A percentile compares a stretch with the other conserved stretches of the same genome.
phyloP scores from a whole-genome alignment of 441 rosid species.

The Macaranga tanarius region DNA sequence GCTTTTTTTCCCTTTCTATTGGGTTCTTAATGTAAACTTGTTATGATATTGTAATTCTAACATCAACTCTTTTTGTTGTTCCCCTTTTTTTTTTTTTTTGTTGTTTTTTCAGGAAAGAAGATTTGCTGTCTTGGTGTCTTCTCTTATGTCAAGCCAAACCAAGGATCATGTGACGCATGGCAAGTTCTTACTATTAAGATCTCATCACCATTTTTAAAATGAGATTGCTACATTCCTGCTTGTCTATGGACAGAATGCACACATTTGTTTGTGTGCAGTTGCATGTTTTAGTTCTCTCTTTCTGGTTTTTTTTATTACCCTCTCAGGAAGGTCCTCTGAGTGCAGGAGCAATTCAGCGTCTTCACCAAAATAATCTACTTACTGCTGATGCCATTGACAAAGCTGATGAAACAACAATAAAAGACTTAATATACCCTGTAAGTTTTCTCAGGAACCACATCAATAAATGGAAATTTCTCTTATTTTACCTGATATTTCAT shows the following conservation, averaged over 20 bases:
- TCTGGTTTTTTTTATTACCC: background rate
- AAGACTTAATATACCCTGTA: conserved; percentile 86
- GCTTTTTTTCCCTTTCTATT: conserved; percentile 1
- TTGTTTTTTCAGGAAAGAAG: conserved; percentile 79
- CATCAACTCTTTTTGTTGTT: conserved; percentile 7
- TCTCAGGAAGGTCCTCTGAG: conserved; percentile 11
- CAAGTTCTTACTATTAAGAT: conserved; percentile 25
- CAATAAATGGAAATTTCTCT: conserved; percentile 16
- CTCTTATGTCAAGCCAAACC: conserved; percentile 95
- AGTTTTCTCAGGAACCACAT: conserved; percentile 14
- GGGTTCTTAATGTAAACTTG: background rate
- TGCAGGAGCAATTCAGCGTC: conserved; percentile 89
- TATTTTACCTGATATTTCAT: conserved; percentile 8
- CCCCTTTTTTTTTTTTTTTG: conserved; percentile 4
- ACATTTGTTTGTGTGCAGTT: background rate
- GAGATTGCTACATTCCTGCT: background rate
- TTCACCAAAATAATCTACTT: conserved; percentile 62
- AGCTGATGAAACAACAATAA: conserved; percentile 79
- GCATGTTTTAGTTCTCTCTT: background rate
- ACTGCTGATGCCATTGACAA: conserved; percentile 76
- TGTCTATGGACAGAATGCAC: background rate
- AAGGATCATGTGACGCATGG: conserved; percentile 85
- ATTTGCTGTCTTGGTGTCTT: conserved; percentile 76
- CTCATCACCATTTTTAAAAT: no score
- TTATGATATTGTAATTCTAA: background rate